Evolutionary conservation across 2,329 filamentous ascomycete genomes (phyloP), one percentile per base, ranked within the genome.

Genomic region (Epichloe sp.): DNA sequence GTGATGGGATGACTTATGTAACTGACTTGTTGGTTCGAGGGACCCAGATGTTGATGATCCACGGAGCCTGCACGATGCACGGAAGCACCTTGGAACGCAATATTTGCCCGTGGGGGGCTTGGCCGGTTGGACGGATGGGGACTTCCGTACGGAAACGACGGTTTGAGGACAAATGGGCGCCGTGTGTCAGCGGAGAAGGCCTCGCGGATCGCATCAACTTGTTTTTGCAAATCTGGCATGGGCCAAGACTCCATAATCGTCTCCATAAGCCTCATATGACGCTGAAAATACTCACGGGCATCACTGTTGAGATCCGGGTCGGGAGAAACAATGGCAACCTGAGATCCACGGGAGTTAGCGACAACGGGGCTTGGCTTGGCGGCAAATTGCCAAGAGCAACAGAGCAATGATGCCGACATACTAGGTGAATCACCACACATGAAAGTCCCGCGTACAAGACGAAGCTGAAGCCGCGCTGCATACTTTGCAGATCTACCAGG

Each of bases 401-500:
- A 23, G 49, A 15, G 19, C 10, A 31, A 15, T 40, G n/a, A 11
- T 36, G 14, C 17, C 19, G n/a, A 78, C 88, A 68, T 75, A 96
- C 91, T 68, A 97, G 69, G 67, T 97, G 90, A 50, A 97, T 77
- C 68, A 96, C 90, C 23, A 91, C 90, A 71, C 90, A 95, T 0
- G 88, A 93, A 44, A 97, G 71, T 26, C 95, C 82, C 51, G 84
- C 82, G 62, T 97, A 97, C n/a, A 97, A 88, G 5, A 88, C 88
- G 62, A 95, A 97, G 67, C 90, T 95, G 64, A 95, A 89, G 40
- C 91, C 91, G 57, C 91, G 79, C 61, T 91, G 85, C 91, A 96
- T 96, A 68, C 85, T 94, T 59, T 93, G 76, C 15, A 97, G 73
- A 0, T 90, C 91, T 15, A 79, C 79, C 54, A 95, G 71, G 3